Conservation (phyloP, 495 filamentous ascomycete species). For the Aspergillus mulundensis region DNA sequence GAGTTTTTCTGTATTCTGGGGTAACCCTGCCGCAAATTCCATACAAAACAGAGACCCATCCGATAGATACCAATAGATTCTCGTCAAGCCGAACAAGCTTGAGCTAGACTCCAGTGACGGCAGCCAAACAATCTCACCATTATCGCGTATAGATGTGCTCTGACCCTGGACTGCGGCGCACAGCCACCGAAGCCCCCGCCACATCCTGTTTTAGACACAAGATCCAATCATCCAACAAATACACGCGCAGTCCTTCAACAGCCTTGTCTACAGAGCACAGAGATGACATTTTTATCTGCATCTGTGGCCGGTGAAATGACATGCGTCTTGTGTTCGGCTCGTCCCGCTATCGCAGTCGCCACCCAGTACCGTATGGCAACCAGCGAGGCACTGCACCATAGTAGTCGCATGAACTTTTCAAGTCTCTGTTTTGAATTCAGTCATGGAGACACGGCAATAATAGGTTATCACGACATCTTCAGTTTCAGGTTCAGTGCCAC, state of each 20-base stretch:
- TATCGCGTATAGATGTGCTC: neutral
- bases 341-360: neutral
- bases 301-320: neutral
- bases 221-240: slow-evolving; percentile 6
- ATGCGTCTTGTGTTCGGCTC: neutral
- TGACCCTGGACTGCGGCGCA: neutral
- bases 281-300: neutral
- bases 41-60: neutral
- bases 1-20: neutral
- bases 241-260: slow-evolving; percentile 3
- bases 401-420: neutral
- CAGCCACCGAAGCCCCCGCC: slow-evolving; percentile 3
- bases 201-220: neutral
- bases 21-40: neutral
- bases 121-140: neutral
- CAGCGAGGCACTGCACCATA: neutral
- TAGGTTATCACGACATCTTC: neutral
- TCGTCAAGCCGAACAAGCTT: neutral
- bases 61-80: neutral
- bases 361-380: neutral
- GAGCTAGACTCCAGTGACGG: neutral
- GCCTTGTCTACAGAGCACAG: no score
- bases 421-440: neutral
- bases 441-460: neutral
- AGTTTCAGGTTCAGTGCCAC: neutral